A percentile compares a stretch with the other conserved stretches of the same genome.
Conservation (phyloP, 75 land plant species). For the Adiantum capillusveneris region DNA sequence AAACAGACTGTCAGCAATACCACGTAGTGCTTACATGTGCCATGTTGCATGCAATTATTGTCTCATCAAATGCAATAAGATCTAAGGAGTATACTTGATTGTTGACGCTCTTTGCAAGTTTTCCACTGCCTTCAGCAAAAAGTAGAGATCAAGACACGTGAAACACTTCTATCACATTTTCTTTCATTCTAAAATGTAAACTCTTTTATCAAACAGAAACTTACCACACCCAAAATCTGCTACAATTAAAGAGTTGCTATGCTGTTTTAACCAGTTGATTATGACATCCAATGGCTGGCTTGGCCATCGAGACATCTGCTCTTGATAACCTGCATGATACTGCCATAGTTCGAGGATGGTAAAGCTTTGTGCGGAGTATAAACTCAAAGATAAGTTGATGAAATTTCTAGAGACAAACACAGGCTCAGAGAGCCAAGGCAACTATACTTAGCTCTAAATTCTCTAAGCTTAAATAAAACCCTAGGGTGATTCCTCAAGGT, state of each 20-base stretch:
- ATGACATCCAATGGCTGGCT: constrained; percentile 69
- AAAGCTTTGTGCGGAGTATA: no score
- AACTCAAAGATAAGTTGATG: no score
- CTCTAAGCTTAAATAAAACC: no score
- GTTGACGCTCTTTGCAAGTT: constrained; percentile 67
- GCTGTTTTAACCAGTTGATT: constrained; percentile 75
- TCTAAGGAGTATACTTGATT: constrained; percentile 92
- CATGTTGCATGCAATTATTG: constrained; percentile 98
- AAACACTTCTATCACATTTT: no score
- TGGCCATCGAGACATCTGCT: constrained; percentile 97
- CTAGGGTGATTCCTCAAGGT: no score
- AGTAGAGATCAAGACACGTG: no score
- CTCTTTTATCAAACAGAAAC: constrained; percentile 3
- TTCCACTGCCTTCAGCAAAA: constrained; percentile 61
- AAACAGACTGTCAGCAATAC: no score
- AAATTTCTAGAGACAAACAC: no score
- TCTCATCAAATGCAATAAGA: constrained; percentile 71
- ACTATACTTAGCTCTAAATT: no score
- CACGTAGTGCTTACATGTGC: constrained; percentile 60
- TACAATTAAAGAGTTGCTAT: constrained; percentile 52
- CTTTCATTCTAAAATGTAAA: no score
- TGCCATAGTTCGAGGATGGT: constrained; percentile 9
- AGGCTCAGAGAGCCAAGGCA: no score
- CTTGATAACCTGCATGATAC: constrained; percentile 98
- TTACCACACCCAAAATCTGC: constrained; percentile 99